These are phyloP conservation scores for Leccinum fallax DNA, from an alignment of 1,284 basidiomycete species.

Conservation along the genomic window DNA sequence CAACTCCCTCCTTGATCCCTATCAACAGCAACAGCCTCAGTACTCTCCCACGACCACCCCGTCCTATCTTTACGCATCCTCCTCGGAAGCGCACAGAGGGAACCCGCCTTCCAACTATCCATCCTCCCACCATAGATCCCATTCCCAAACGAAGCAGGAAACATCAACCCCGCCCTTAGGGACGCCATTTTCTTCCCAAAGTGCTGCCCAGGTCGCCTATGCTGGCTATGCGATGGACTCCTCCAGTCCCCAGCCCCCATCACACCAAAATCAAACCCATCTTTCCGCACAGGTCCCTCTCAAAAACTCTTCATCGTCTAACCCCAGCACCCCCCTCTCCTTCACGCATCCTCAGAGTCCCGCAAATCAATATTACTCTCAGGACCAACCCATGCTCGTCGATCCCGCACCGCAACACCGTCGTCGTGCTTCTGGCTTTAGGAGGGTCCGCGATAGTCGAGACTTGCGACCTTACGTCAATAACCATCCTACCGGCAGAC, in stretches of 20 bases:
- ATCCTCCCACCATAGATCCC: slow-evolving; percentile 57
- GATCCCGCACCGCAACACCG: slow-evolving; percentile 64
- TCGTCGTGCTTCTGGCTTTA: slow-evolving; percentile 69
- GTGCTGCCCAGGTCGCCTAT: slow-evolving; percentile 40
- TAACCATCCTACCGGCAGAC: slow-evolving; percentile 54
- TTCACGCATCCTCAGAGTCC: slow-evolving; percentile 56
- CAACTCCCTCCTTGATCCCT: slow-evolving; percentile 64
- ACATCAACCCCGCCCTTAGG: slow-evolving; percentile 52
- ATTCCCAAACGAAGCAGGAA: slow-evolving; percentile 62
- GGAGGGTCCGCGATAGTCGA: slow-evolving; percentile 65
- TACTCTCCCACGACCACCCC: slow-evolving; percentile 59
- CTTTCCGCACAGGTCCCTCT: slow-evolving; percentile 31
- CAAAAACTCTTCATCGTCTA: slow-evolving; percentile 40
- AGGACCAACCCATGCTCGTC: slow-evolving; percentile 69
- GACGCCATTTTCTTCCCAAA: slow-evolving; percentile 56
- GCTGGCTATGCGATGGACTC: slow-evolving; percentile 57
- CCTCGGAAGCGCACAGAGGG: slow-evolving; percentile 48
- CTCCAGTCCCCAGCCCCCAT: slow-evolving; percentile 58
- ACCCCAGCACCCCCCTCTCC: slow-evolving; percentile 69
- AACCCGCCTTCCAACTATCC: slow-evolving; percentile 45
- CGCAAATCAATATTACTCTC: slow-evolving; percentile 54
- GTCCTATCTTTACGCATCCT: slow-evolving; percentile 54
- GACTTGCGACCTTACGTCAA: slow-evolving; percentile 74
- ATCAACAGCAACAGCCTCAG: slow-evolving; percentile 65
- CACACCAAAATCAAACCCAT: slow-evolving; percentile 43